phyloP scores from a whole-genome alignment of 495 filamentous ascomycete species.

The Penicillium maclennaniae region DNA sequence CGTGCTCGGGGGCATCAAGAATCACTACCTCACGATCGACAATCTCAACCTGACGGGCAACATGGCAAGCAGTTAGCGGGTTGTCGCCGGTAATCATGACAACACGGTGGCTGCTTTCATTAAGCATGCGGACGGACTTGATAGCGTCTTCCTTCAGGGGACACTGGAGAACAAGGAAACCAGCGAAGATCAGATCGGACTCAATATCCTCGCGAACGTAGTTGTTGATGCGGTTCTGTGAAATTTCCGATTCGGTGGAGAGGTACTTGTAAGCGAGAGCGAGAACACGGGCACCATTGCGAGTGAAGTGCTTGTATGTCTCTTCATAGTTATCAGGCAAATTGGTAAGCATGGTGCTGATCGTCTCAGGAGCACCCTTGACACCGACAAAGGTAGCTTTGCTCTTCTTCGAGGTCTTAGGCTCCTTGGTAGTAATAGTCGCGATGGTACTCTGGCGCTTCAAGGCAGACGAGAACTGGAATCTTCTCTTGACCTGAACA shows the following conservation, averaged over 20 bases:
- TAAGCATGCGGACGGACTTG: conserved; percentile 91
- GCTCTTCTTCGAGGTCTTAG: conserved; percentile 64
- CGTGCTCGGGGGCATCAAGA: conserved; percentile 90
- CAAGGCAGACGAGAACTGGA: conserved; percentile 95
- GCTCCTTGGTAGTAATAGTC: conserved; percentile 64
- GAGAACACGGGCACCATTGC: conserved; percentile 89
- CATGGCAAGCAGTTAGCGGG: conserved; percentile 91
- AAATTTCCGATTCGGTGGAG: conserved; percentile 71
- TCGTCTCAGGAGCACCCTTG: conserved; percentile 96
- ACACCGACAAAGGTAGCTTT: conserved; percentile 87
- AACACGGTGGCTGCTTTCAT: conserved; percentile 96
- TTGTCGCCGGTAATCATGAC: conserved; percentile 99
- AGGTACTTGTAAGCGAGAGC: conserved; percentile 93
- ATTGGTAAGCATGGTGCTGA: conserved; percentile 82
- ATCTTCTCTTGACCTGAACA: conserved; percentile 92
- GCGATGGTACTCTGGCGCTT: conserved; percentile 96
- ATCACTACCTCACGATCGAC: conserved; percentile 94
- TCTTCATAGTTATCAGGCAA: conserved; percentile 91
- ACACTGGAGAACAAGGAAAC: conserved; percentile 92
- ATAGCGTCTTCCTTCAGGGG: conserved; percentile 96
- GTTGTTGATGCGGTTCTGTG: conserved; percentile 82
- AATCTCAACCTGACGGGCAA: conserved; percentile 94
- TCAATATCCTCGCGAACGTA: conserved; percentile 91
- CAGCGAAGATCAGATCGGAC: conserved; percentile 78
- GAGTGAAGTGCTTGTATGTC: conserved; percentile 96